Percentiles rank a stretch among this genome's conserved stretches.
Conservation (phyloP, 371 early-diverging fungal species). For the Mortierella sp. region DNA sequence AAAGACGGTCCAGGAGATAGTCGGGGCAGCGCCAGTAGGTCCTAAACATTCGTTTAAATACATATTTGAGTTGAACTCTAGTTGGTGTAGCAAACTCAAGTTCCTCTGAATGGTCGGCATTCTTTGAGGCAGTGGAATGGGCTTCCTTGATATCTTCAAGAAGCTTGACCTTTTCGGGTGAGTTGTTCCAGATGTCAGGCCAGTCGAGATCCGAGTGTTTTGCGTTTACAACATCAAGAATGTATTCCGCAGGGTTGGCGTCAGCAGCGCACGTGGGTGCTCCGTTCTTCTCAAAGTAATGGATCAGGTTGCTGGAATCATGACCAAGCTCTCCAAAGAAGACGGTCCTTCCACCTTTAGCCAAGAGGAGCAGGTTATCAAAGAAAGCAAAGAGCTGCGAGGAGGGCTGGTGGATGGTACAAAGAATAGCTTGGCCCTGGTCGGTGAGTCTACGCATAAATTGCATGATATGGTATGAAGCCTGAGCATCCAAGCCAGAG, state of each 20-base stretch:
- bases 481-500: slow-evolving; percentile 77
- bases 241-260: slow-evolving; percentile 81
- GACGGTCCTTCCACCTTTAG: slow-evolving; percentile 82
- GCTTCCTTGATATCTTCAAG: slow-evolving; percentile 14
- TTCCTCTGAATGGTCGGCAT: not conserved
- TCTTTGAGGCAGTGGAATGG: not conserved
- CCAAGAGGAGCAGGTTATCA: slow-evolving; percentile 82
- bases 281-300: slow-evolving; percentile 77
- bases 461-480: slow-evolving; percentile 79
- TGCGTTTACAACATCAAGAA: slow-evolving; percentile 76
- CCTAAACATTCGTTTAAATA: slow-evolving; percentile 71
- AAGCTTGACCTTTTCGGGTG: slow-evolving; percentile 46
- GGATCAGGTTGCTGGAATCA: slow-evolving; percentile 63
- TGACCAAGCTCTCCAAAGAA: slow-evolving; percentile 83
- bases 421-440: slow-evolving; percentile 75
- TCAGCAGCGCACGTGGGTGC: slow-evolving; percentile 68
- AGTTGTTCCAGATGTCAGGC: slow-evolving; percentile 70
- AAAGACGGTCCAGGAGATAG: slow-evolving; percentile 75
- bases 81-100: slow-evolving; percentile 42
- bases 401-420: slow-evolving; percentile 92
- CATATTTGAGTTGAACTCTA: slow-evolving; percentile 62
- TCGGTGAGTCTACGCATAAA: slow-evolving; percentile 80
- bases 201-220: slow-evolving; percentile 74
- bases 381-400: slow-evolving; percentile 85
- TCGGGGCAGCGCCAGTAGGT: slow-evolving; percentile 75